phyloP scores from a whole-genome alignment of 2,329 filamentous ascomycete species.

The Ramularia endophylla region DNA sequence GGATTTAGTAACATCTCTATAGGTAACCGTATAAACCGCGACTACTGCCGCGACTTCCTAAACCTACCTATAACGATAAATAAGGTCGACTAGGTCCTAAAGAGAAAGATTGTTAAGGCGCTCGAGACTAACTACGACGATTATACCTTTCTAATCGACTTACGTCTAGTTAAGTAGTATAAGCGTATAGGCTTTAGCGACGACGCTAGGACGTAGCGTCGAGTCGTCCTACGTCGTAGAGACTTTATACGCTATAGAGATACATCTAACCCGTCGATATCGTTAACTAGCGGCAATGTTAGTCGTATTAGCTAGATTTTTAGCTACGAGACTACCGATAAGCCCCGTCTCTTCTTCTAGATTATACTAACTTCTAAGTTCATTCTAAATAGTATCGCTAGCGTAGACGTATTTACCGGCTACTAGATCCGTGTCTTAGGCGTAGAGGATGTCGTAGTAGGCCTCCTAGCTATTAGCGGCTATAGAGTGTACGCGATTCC shows the following conservation, averaged over 20 bases:
- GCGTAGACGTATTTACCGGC: not conserved
- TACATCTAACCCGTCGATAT: not conserved
- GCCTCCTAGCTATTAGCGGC: not conserved
- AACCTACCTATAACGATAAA: not conserved
- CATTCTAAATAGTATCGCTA: not conserved
- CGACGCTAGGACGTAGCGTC: not conserved
- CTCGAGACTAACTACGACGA: not conserved
- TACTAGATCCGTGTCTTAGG: not conserved
- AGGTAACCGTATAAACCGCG: not conserved
- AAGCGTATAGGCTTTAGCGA: constrained; percentile 1
- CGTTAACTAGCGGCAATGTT: not conserved
- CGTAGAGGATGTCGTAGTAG: not conserved
- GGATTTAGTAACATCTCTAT: not conserved
- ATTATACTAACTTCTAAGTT: not conserved
- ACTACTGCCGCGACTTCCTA: not conserved
- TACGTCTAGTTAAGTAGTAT: not conserved
- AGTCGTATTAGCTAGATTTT: not conserved
- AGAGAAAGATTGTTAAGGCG: not conserved
- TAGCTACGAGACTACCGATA: not conserved
- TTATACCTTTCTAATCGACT: not conserved
- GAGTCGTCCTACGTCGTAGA: not conserved
- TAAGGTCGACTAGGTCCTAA: not conserved
- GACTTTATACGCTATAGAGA: constrained; percentile 1
- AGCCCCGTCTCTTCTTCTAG: not conserved
- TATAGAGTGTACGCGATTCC: too few relatives aligned